Evolutionary conservation across 495 filamentous ascomycete genomes (phyloP), one percentile per base, ranked within the genome.

Genomic region (Platismatia glauca): DNA sequence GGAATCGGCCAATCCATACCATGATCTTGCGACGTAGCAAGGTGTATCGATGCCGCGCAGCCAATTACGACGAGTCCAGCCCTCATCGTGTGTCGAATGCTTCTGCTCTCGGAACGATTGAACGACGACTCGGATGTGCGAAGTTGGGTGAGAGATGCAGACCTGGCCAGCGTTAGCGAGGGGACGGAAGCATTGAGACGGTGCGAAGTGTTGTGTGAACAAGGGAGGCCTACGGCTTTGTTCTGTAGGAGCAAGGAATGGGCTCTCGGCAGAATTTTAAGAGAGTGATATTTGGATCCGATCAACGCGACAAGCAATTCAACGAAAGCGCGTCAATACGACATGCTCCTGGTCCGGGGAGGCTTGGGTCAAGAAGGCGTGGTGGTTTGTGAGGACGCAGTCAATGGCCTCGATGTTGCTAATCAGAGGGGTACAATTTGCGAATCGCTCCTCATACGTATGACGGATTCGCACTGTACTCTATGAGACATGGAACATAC

Each of bases 21-120:
- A 66, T 78, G 75, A 16, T 75, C 78, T 46, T 82, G 78, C 20
- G 76, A 74, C 57, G 67, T 64, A 35, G 68, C 73, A 57, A 77
- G 57, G 34, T 73, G 68, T 24, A 75, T 63, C 39, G 78, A 58
- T 20, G 68, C 58, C 29, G 73, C 57, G 38, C 68, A 68, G 57
- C 67, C 67, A 34, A 71, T 27, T 44, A 64, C 55, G 46, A 73
- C 64, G 57, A 65, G 52, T 22, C 59, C 58, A 63, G 72, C 62
- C 72, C 77, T 79, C 78, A 81, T 81, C 27, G 53, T 74, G 60
- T n/a, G 67, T 33, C 0, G 33, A 55, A 63, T 37, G 37, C 13
- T 58, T 29, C 1, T 58, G 34, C 37, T 37, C 57, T n/a, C 55
- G 29, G n/a, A 52, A 65, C 35, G 43, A 52, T 37, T 69, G 35